Percentiles rank a stretch among this genome's conserved stretches.
Conservation (phyloP, 2,329 filamentous ascomycete species). For the Orbilia quercus region DNA sequence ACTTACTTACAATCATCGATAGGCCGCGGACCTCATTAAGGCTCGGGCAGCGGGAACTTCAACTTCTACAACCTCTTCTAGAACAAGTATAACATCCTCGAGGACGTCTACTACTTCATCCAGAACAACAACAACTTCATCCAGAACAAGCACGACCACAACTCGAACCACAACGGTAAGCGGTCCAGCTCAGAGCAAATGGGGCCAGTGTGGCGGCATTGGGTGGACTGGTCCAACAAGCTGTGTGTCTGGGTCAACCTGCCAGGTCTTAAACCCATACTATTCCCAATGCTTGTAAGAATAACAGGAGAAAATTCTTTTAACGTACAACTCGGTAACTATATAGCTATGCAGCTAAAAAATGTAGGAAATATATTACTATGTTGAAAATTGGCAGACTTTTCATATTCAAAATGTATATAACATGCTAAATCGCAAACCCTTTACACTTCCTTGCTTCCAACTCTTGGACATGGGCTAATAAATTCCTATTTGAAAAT, state of each 20-base stretch:
- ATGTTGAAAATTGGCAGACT: too few relatives aligned
- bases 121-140: constrained; percentile 16
- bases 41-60: constrained; percentile 36
- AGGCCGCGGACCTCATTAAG: constrained; percentile 67
- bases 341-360: too few relatives aligned
- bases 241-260: constrained; percentile 57
- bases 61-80: constrained; percentile 23
- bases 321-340: too few relatives aligned
- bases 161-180: constrained; percentile 14
- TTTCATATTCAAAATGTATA: too few relatives aligned
- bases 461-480: too few relatives aligned
- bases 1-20: constrained; percentile 32
- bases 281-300: constrained; percentile 60
- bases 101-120: constrained; percentile 25
- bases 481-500: too few relatives aligned
- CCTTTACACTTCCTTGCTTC: too few relatives aligned
- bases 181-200: constrained; percentile 25
- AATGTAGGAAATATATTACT: too few relatives aligned
- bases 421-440: too few relatives aligned
- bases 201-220: constrained; percentile 58
- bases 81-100: constrained; percentile 8
- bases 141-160: constrained; percentile 19
- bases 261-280: constrained; percentile 57
- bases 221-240: constrained; percentile 57
- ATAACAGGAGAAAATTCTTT: constrained; percentile 15